Base-by-base conservation (phyloP, 495 filamentous ascomycete species). In the Xylaria sp. region DNA sequence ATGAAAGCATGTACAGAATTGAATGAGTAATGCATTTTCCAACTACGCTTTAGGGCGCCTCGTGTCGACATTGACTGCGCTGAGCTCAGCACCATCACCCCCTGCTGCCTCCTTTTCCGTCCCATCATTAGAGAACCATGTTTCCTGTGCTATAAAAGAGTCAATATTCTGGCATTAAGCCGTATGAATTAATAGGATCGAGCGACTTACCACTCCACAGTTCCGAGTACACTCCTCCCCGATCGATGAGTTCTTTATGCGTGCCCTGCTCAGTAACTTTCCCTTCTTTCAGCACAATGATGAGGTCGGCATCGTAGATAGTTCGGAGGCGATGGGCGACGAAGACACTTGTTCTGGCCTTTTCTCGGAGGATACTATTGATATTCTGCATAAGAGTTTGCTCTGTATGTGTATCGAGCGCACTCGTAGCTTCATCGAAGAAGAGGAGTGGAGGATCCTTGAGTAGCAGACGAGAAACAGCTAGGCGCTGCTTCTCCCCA, bases 381-480 rank as follows among this genome's bases (percentile, higher is more conserved):
- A 98, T 98, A 75, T 98, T 97, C 69, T 90, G 87, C 80, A 99
- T 89, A 48, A 99, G 85, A 0, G 92, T 90, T 80, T 97, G 93
- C 80, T 99, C 96, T 0, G 96, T 98, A 78, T 98, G 93, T 0
- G 97, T 98, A 77, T 99, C 96, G 58, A 99, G 84, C 0, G 96
- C 97, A 61, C 93, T 97, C 1, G 97, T 99, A 82, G 96, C 96
- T 84, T 99, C 96, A 75, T 99, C 96, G 73, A 98, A 98, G 87
- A 99, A 98, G 0, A 98, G 82, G 43, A 98, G 81, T 7, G 94
- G 92, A 0, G 96, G 95, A 74, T 99, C 93, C 74, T 99, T 99
- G 55, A 99, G 82, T 1, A 99, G 86, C 44, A 98, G 78, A 40
- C 96, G 85, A 7, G 93, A 93, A 26, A 99, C 89, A 2, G 97